Percentiles rank a stretch among this genome's conserved stretches.
phyloP scores from a whole-genome alignment of 2,329 filamentous ascomycete species.

The Phoma sp. region DNA sequence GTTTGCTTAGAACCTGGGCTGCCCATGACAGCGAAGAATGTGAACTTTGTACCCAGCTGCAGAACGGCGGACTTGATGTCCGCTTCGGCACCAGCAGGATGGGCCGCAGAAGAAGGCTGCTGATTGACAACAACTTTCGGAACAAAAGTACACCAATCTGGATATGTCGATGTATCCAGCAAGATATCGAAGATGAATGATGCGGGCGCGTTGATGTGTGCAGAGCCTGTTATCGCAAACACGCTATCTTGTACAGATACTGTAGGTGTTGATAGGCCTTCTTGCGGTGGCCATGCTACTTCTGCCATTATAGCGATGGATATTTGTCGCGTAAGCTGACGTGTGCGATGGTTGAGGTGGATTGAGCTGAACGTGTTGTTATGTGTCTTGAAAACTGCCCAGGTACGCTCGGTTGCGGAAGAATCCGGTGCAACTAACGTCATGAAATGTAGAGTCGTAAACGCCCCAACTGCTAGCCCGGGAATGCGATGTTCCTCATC shows the following conservation, averaged over 20 bases:
- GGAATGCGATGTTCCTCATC: background rate
- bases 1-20: slow-evolving; percentile 16
- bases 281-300: slow-evolving; percentile 11
- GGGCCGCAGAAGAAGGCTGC: slow-evolving; percentile 7
- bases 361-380: background rate
- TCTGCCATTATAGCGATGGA: slow-evolving; percentile 2
- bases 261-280: slow-evolving; percentile 10
- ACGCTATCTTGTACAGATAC: slow-evolving; percentile 8
- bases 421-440: too few species aligned
- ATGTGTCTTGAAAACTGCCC: background rate
- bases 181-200: slow-evolving; percentile 27
- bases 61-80: slow-evolving; percentile 7
- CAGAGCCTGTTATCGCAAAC: slow-evolving; percentile 5
- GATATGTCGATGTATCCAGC: slow-evolving; percentile 24
- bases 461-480: background rate
- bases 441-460: too few species aligned
- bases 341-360: background rate
- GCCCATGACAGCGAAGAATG: slow-evolving; percentile 30
- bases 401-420: too few species aligned
- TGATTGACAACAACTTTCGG: slow-evolving; percentile 20
- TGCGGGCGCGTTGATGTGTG: slow-evolving; percentile 23
- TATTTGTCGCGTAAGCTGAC: background rate
- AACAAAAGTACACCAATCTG: slow-evolving; percentile 30
- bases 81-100: background rate
- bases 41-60: slow-evolving; percentile 24